A percentile compares a stretch with the other conserved stretches of the same genome.
Conservation (phyloP, 768 basidiomycete species). For the Phlegmacium glaucopus region DNA sequence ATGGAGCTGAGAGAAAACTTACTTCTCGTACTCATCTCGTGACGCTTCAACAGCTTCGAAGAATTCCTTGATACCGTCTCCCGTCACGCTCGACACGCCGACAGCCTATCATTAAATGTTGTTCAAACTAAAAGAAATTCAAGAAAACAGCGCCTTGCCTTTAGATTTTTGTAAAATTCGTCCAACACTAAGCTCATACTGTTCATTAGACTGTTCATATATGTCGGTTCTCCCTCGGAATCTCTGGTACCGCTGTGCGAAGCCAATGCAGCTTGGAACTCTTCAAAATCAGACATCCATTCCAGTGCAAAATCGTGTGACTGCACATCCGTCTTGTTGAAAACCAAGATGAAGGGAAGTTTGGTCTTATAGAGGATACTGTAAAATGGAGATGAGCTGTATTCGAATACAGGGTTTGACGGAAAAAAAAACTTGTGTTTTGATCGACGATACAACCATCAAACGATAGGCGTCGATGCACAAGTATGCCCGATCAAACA, state of each 20-base stretch:
- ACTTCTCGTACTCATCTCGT: slow-evolving; percentile 87
- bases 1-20: slow-evolving; percentile 18
- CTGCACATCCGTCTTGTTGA: slow-evolving; percentile 97
- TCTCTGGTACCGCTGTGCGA: slow-evolving; percentile 64
- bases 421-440: too few relatives aligned
- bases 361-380: slow-evolving; percentile 99
- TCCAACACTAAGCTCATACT: slow-evolving; percentile 98
- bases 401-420: background rate
- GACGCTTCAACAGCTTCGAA: slow-evolving; percentile 89
- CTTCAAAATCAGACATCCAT: slow-evolving; percentile 99
- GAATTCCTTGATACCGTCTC: slow-evolving; percentile 90
- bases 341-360: slow-evolving; percentile 94
- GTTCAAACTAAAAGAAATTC: background rate
- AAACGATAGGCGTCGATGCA: background rate
- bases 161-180: slow-evolving; percentile 96
- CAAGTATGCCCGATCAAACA: background rate
- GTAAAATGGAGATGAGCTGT: background rate
- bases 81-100: slow-evolving; percentile 94
- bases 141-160: slow-evolving; percentile 44
- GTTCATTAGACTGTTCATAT: slow-evolving; percentile 99
- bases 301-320: slow-evolving; percentile 89
- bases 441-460: too few relatives aligned
- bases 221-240: slow-evolving; percentile 88
- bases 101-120: slow-evolving; percentile 58
- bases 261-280: slow-evolving; percentile 85